These are phyloP conservation scores for Penicillium maclennaniae DNA, from an alignment of 495 filamentous ascomycete species.

Conservation along the genomic window DNA sequence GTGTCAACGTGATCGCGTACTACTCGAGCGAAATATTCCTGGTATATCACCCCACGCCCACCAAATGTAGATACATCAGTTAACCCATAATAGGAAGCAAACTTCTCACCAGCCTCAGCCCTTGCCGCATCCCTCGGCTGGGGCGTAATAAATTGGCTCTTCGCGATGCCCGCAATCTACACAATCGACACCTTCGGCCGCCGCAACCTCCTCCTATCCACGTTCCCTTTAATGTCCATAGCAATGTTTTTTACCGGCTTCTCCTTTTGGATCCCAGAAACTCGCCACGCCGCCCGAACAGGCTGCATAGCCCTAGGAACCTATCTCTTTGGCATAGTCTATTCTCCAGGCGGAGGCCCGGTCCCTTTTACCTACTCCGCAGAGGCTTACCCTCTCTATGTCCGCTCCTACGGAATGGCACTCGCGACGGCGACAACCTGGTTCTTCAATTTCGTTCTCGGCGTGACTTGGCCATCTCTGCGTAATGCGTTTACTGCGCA, in stretches of 20 bases:
- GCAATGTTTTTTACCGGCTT: conserved; percentile 77
- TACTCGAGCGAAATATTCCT: conserved; percentile 53
- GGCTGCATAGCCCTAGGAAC: conserved; percentile 65
- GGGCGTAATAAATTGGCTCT: conserved; percentile 76
- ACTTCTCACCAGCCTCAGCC: conserved; percentile 50
- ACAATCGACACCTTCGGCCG: conserved; percentile 84
- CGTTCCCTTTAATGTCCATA: conserved; percentile 73
- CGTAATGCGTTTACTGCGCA: conserved; percentile 44
- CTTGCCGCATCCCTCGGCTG: conserved; percentile 68
- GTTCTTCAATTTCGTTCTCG: conserved; percentile 46
- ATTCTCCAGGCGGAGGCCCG: conserved; percentile 76
- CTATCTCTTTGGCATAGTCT: conserved; percentile 71
- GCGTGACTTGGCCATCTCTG: conserved; percentile 56
- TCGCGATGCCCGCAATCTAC: conserved; percentile 72
- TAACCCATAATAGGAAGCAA: conserved; percentile 21
- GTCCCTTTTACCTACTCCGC: conserved; percentile 84
- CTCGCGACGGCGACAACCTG: conserved; percentile 65
- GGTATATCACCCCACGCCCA: not conserved
- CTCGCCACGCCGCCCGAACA: conserved; percentile 41
- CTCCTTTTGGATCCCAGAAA: conserved; percentile 66
- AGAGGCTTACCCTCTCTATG: conserved; percentile 73
- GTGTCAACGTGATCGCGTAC: conserved; percentile 61
- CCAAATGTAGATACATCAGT: not conserved
- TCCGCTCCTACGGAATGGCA: conserved; percentile 67
- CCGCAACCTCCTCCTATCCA: conserved; percentile 69